Conservation (phyloP, 2,329 filamentous ascomycete genomes). For the Exophiala sideris region DNA sequence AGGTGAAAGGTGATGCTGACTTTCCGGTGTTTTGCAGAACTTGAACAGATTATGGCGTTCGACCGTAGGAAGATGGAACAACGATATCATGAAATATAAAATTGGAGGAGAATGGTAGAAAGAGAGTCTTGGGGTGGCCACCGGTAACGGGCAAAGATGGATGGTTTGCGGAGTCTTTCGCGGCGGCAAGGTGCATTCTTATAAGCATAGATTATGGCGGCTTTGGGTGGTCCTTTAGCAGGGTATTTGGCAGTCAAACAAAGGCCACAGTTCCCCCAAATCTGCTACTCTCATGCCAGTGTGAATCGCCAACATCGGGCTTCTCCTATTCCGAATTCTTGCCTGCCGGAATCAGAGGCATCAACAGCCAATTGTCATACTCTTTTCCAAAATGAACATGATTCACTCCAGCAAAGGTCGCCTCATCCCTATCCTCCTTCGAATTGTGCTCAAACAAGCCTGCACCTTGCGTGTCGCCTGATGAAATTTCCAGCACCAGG, state of each 20-base stretch:
- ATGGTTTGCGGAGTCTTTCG: no score
- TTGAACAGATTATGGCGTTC: constrained; percentile 48
- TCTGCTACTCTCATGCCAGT: neutral
- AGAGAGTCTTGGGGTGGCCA: neutral
- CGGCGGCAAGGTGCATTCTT: no score
- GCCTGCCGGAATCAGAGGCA: constrained; percentile 46
- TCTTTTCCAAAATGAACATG: constrained; percentile 48
- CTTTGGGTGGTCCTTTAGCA: no score
- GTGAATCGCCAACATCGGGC: constrained; percentile 20
- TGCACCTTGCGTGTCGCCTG: constrained; percentile 50
- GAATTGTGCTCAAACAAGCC: constrained; percentile 18
- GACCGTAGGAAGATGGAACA: constrained; percentile 49
- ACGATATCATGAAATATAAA: constrained; percentile 50
- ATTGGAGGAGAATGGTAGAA: constrained; percentile 52
- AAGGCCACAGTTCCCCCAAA: no score
- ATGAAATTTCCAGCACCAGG: constrained; percentile 32
- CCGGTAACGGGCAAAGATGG: no score
- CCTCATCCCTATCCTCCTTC: constrained; percentile 28
- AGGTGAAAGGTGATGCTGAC: constrained; percentile 4
- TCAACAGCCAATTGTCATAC: constrained; percentile 46
- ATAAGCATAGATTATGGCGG: no score
- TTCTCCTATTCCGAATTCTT: constrained; percentile 27
- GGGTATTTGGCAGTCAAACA: no score
- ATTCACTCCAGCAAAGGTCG: constrained; percentile 47
- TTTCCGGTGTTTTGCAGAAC: constrained; percentile 31